Evolutionary conservation across 352 stramenopile species (phyloP), one percentile per base, ranked within the genome.

Genomic region (Aphanomyces cochlioides): DNA sequence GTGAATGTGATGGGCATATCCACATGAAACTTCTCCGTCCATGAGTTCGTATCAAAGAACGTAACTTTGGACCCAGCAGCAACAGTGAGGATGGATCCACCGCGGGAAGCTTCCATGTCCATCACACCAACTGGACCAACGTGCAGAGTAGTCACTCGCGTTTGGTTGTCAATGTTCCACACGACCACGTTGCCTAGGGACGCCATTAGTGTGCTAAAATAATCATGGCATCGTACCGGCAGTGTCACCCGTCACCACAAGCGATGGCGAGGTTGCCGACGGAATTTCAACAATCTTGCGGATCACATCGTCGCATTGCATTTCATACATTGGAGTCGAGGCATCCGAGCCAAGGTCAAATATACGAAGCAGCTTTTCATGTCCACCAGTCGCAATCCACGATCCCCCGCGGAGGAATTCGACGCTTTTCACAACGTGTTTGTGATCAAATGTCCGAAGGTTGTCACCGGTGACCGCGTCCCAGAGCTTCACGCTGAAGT

Each of bases 401-500:
- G 80, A 74, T 38, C 85, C 90, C 70, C 98, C 89, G 3, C 64
- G 74, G 43, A 91, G 90, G 82, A 99, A 99, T 59, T 89, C 90
- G 56, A 98, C 88, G 19, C 84, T 96, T 81, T 99, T 99, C 67
- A 99, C 96, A 66, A 99, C 96, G 78, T 99, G 96, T 69, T 96
- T 93, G 81, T 99, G 97, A 38, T 96, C 82, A 40, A 98, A 93
- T n/a, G 89, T 95, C 7, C 90, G 84, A 38, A 98, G 75, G n/a
- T 85, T 77, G 37, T 97, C 86, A 56, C 96, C 97, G 39, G 95
- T 98, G 53, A 98, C 89, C 7, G 96, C 97, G 80, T 99, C 95
- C 97, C 97, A 99, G 15, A 99, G 78, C 71, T 97, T 96, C 48
- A 96, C 96, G 12, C 78, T 92, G 72, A 98, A 99, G 79, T 99